These are phyloP conservation scores for Scheffersomyces lignosus DNA, from an alignment of 805 yeast genomes.

Conservation along the genomic window DNA sequence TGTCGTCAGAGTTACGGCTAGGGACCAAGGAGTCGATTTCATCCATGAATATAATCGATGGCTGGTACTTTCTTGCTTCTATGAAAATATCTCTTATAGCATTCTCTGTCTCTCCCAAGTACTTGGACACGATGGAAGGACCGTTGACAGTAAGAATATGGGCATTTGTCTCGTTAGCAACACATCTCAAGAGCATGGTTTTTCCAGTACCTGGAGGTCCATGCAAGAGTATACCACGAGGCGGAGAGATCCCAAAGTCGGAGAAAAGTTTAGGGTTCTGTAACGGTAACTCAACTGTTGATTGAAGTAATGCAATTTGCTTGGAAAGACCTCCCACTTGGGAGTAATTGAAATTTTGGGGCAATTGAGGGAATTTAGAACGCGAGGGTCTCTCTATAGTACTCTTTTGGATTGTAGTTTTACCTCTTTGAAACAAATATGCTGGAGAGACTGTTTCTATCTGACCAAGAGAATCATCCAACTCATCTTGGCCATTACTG, in stretches of 20 bases:
- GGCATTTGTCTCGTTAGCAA: slow-evolving; percentile 75
- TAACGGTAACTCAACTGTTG: slow-evolving; percentile 78
- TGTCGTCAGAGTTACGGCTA: slow-evolving; percentile 74
- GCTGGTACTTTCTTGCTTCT: slow-evolving; percentile 85
- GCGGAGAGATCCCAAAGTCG: slow-evolving; percentile 88
- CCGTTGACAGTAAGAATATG: slow-evolving; percentile 88
- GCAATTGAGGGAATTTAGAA: slow-evolving; percentile 43
- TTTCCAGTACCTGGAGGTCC: slow-evolving; percentile 99
- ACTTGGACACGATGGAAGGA: slow-evolving; percentile 88
- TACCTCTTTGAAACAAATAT: slow-evolving; percentile 37
- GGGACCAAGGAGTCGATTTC: slow-evolving; percentile 95
- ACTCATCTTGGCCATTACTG: slow-evolving; percentile 13
- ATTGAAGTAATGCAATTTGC: slow-evolving; percentile 60
- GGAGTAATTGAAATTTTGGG: slow-evolving; percentile 45
- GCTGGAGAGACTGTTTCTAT: slow-evolving; percentile 46
- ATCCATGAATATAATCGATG: slow-evolving; percentile 85
- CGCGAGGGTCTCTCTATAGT: slow-evolving; percentile 14
- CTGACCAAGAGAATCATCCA: slow-evolving; percentile 7
- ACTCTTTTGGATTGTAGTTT: slow-evolving; percentile 7
- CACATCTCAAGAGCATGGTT: slow-evolving; percentile 80
- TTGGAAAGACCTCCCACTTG: slow-evolving; percentile 76
- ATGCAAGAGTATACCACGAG: slow-evolving; percentile 87
- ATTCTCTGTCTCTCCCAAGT: slow-evolving; percentile 91
- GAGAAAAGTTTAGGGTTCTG: slow-evolving; percentile 73
- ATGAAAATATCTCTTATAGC: slow-evolving; percentile 77